phyloP scores from a whole-genome alignment of 306 rosid genomes.

The Dalbergia cochinchinensis region DNA sequence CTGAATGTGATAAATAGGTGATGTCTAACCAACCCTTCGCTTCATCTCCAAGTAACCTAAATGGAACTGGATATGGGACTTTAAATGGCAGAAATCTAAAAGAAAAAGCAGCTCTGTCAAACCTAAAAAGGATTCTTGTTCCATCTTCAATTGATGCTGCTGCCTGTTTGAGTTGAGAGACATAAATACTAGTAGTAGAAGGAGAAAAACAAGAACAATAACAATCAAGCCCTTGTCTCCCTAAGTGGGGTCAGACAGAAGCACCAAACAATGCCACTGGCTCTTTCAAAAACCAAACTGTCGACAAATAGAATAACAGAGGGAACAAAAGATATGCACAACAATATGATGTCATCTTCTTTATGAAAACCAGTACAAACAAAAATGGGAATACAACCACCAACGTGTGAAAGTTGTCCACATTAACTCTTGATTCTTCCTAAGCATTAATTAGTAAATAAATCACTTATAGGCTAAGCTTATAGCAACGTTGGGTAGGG shows the following conservation, averaged over 20 bases:
- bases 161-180: conserved; percentile 62
- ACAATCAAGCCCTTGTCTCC: conserved; percentile 1
- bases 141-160: conserved; percentile 86
- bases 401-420: background rate
- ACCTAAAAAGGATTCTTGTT: conserved; percentile 83
- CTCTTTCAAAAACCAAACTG: conserved; percentile 21
- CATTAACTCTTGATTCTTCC: conserved; percentile 17
- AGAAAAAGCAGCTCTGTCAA: conserved; percentile 93
- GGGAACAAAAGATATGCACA: conserved; percentile 6
- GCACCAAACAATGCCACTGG: conserved; percentile 5
- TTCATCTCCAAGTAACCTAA: conserved; percentile 94
- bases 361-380: conserved; percentile 1
- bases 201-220: background rate
- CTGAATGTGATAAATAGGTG: conserved; percentile 85
- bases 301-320: conserved; percentile 18
- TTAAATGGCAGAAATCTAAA: conserved; percentile 89
- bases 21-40: conserved; percentile 99
- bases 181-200: conserved; percentile 11
- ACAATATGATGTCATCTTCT: conserved; percentile 17
- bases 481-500: background rate
- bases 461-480: background rate
- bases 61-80: conserved; percentile 99
- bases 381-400: conserved; percentile 36
- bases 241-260: background rate
- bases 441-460: background rate